These are phyloP conservation scores for Symbiodinium pilosum DNA, from an alignment of 73 alveolate species.

Conservation along the genomic window DNA sequence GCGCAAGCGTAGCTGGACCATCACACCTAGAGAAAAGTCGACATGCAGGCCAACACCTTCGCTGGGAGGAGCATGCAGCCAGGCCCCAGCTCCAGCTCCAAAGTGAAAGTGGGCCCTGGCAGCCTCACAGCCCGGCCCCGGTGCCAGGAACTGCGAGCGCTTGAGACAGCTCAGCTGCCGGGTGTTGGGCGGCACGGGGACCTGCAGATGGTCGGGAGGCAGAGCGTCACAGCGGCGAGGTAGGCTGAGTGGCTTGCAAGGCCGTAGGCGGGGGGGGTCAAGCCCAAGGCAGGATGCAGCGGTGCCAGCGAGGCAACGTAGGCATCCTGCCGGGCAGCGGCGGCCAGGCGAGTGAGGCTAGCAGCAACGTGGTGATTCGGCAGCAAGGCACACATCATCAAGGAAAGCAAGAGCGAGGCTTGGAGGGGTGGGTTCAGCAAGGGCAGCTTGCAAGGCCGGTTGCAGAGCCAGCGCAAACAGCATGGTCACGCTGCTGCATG, in stretches of 20 bases:
- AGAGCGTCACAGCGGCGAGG: background rate
- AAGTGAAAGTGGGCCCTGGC: background rate
- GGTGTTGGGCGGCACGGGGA: background rate
- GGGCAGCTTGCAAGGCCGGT: background rate
- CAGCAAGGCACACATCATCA: slow-evolving; percentile 42
- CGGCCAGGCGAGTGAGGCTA: slow-evolving; percentile 8
- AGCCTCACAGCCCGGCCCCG: background rate
- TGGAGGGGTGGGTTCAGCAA: background rate
- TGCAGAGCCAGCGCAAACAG: background rate
- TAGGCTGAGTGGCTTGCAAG: background rate
- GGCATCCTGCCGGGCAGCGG: slow-evolving; percentile 22
- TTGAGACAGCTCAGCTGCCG: background rate
- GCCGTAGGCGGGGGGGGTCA: background rate
- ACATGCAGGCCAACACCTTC: background rate
- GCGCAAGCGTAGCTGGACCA: background rate
- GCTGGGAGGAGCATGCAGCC: slow-evolving; percentile 30
- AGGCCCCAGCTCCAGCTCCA: slow-evolving; percentile 13
- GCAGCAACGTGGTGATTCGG: background rate
- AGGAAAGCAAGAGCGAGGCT: background rate
- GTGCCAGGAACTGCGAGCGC: background rate
- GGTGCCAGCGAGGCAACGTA: background rate
- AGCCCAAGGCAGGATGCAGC: background rate
- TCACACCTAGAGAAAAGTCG: background rate
- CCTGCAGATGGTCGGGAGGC: background rate
- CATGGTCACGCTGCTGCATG: background rate